phyloP scores from a whole-genome alignment of 2,329 filamentous ascomycete genomes.

The Cladophialophora bantiana region DNA sequence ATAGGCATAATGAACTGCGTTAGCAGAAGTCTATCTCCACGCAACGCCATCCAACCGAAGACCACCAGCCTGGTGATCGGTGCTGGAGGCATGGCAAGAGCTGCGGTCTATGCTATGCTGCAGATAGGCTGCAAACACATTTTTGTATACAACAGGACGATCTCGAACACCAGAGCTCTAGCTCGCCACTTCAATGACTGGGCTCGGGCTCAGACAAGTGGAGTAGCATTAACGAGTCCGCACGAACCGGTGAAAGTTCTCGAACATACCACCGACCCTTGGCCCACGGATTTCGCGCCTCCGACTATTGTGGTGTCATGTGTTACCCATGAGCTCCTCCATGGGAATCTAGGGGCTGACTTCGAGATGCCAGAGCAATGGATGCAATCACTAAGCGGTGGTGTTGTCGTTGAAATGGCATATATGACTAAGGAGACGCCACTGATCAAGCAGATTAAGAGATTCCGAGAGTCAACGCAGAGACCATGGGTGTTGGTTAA shows the following conservation, averaged over 20 bases:
- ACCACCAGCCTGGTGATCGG: conserved; percentile 63
- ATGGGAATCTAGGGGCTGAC: conserved; percentile 67
- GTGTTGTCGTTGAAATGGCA: conserved; percentile 76
- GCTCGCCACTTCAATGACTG: conserved; percentile 71
- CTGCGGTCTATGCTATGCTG: conserved; percentile 78
- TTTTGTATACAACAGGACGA: conserved; percentile 75
- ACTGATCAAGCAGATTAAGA: conserved; percentile 71
- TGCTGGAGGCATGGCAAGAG: conserved; percentile 77
- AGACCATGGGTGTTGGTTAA: conserved; percentile 74
- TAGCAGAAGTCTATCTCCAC: conserved; percentile 51
- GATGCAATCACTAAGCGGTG: conserved; percentile 75
- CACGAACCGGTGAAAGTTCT: conserved; percentile 60
- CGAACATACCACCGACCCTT: conserved; percentile 63
- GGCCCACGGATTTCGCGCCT: conserved; percentile 68
- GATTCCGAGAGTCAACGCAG: conserved; percentile 61
- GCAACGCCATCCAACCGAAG: conserved; percentile 61
- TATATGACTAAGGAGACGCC: conserved; percentile 78
- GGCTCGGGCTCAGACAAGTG: conserved; percentile 49
- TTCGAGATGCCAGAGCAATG: conserved; percentile 74
- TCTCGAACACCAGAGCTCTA: conserved; percentile 70
- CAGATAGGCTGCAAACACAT: conserved; percentile 79
- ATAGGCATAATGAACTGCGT: conserved; percentile 53
- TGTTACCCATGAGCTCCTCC: conserved; percentile 72
- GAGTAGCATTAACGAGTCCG: conserved; percentile 45
- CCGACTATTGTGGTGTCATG: conserved; percentile 80